Evolutionary conservation across 257 asterid genomes (phyloP).

Genomic region (Solanum paucissectum): DNA sequence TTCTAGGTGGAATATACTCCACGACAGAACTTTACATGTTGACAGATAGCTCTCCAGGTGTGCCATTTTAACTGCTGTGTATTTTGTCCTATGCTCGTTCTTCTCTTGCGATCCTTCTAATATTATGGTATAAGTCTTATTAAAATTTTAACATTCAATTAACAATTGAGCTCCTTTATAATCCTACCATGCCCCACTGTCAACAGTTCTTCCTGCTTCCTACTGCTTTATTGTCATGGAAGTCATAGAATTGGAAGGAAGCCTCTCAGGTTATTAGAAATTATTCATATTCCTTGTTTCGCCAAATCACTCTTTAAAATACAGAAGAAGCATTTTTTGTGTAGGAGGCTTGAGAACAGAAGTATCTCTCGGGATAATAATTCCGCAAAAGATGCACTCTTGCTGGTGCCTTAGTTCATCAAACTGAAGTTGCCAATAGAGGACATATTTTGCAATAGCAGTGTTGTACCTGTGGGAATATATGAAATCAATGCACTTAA

Average conservation of each 20-base stretch:
- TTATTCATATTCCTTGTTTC: not conserved
- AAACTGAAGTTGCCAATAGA: not conserved
- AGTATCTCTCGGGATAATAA: not conserved
- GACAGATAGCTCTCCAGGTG: constrained; percentile 87
- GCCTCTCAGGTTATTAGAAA: not conserved
- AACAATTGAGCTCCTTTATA: not conserved
- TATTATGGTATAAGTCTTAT: not conserved
- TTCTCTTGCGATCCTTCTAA: not conserved
- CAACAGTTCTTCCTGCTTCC: not conserved
- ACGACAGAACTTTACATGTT: constrained; percentile 85
- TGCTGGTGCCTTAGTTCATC: not conserved
- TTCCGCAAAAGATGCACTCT: not conserved
- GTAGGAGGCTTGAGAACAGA: not conserved
- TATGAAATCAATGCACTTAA: not conserved
- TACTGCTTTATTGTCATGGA: not conserved
- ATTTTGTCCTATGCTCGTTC: not conserved
- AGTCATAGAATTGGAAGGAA: not conserved
- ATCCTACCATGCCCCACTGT: not conserved
- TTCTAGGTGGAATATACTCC: constrained; percentile 88
- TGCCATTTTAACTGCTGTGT: not conserved
- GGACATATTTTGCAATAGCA: not conserved
- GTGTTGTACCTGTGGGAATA: not conserved
- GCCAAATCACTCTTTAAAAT: not conserved
- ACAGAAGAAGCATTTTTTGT: not conserved
- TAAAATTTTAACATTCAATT: not conserved